Evolutionary conservation across 768 basidiomycete species (phyloP).

Genomic region (Pisolithus albus): DNA sequence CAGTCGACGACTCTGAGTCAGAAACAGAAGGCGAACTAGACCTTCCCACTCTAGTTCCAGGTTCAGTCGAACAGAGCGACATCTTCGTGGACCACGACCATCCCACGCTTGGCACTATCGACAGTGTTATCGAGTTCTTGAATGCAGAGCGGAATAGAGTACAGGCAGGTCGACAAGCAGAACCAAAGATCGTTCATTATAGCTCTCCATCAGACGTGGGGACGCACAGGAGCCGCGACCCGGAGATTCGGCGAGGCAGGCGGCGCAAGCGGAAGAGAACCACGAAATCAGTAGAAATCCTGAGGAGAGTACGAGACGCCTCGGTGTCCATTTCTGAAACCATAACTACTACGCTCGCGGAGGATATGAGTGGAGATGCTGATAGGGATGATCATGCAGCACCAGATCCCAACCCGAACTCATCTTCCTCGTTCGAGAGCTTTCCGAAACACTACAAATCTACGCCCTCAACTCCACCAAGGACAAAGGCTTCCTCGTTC

Average conservation of each 20-base stretch:
- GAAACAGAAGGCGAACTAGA: constrained; percentile 36
- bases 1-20: constrained; percentile 20
- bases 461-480: constrained; percentile 27
- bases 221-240: constrained; percentile 32
- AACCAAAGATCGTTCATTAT: constrained; percentile 21
- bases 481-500: constrained; percentile 13
- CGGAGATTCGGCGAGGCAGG: constrained; percentile 33
- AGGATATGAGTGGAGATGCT: constrained; percentile 21
- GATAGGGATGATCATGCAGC: constrained; percentile 17
- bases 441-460: constrained; percentile 14
- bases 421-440: constrained; percentile 25
- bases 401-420: constrained; percentile 17
- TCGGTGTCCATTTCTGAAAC: constrained; percentile 19
- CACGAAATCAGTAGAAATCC: constrained; percentile 21
- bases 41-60: constrained; percentile 19
- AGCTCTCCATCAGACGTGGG: constrained; percentile 33
- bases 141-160: constrained; percentile 61
- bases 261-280: constrained; percentile 35
- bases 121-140: constrained; percentile 68
- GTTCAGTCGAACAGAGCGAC: constrained; percentile 17
- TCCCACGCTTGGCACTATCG: constrained; percentile 68
- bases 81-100: constrained; percentile 30
- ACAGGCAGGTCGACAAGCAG: constrained; percentile 35
- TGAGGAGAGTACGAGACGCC: constrained; percentile 16
- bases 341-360: constrained; percentile 12